A percentile compares a stretch with the other conserved stretches of the same genome.
Evolutionary conservation across 305 asterid genomes (phyloP).

Genomic region (Stenogyne calaminthoides): DNA sequence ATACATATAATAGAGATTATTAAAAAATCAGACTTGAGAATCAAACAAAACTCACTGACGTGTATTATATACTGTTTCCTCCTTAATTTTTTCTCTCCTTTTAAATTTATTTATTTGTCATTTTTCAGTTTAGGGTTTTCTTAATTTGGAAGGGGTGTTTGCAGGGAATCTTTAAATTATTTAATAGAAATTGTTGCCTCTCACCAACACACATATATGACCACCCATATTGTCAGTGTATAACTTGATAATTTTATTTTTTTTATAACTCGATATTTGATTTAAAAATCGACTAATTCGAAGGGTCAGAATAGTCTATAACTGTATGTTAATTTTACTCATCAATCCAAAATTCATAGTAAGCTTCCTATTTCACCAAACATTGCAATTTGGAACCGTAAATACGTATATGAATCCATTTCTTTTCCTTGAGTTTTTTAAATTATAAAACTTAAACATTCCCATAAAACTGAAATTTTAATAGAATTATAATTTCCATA

Average conservation of each 20-base stretch:
- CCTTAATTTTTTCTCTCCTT: neutral
- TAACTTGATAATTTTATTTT: too few species aligned
- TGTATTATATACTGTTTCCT: neutral
- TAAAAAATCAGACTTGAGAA: neutral
- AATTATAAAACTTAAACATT: too few species aligned
- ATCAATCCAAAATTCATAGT: neutral
- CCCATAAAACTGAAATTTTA: neutral
- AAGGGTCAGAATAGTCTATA: too few species aligned
- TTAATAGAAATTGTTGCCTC: constrained; percentile 9
- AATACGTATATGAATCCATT: too few species aligned
- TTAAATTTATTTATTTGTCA: neutral
- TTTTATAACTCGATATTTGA: too few species aligned
- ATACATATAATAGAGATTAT: too few species aligned
- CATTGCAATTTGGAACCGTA: too few species aligned
- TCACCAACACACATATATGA: neutral
- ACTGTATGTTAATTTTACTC: too few species aligned
- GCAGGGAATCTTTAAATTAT: neutral
- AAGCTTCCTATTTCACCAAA: neutral
- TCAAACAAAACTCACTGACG: neutral
- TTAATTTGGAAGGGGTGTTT: neutral
- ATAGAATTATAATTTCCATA: too few species aligned
- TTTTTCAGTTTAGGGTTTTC: neutral
- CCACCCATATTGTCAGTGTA: neutral
- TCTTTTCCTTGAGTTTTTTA: too few species aligned
- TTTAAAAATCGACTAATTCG: too few species aligned